Conservation (phyloP, 345 rosid species). For the Mangifera indica region DNA sequence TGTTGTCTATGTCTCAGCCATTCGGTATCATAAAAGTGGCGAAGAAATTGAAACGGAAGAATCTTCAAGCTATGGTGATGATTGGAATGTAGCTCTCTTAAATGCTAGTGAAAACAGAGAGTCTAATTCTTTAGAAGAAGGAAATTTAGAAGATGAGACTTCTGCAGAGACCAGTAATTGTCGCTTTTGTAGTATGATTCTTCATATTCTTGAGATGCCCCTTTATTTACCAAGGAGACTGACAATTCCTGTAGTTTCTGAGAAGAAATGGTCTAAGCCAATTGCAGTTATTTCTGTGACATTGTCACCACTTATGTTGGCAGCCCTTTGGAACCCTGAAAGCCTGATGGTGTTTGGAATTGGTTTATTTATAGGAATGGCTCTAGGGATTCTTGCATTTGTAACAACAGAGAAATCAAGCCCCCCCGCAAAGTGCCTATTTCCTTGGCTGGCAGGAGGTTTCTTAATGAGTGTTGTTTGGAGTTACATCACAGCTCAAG, state of each 20-base stretch:
- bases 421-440: constrained; percentile 61
- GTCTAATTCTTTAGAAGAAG: constrained; percentile 27
- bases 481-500: constrained; percentile 85
- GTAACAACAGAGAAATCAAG: constrained; percentile 46
- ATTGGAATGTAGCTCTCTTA: constrained; percentile 41
- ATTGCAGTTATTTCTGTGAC: constrained; percentile 58
- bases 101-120: constrained; percentile 32
- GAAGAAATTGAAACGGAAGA: constrained; percentile 17
- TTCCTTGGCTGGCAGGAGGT: constrained; percentile 80
- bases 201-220: constrained; percentile 56
- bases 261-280: constrained; percentile 76
- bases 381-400: constrained; percentile 54
- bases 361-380: constrained; percentile 42
- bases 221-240: constrained; percentile 73
- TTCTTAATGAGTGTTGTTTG: constrained; percentile 86
- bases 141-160: constrained; percentile 25
- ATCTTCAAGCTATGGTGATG: constrained; percentile 25
- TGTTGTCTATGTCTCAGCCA: constrained; percentile 48
- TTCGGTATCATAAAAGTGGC: constrained; percentile 13
- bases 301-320: constrained; percentile 65
- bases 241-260: constrained; percentile 71
- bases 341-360: constrained; percentile 42
- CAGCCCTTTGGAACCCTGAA: constrained; percentile 49
- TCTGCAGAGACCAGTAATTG: constrained; percentile 22
- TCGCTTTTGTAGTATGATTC: constrained; percentile 23